Base-by-base conservation (phyloP, 1,139 yeast genomes). In the Kurtzmaniella quercitrusa region DNA sequence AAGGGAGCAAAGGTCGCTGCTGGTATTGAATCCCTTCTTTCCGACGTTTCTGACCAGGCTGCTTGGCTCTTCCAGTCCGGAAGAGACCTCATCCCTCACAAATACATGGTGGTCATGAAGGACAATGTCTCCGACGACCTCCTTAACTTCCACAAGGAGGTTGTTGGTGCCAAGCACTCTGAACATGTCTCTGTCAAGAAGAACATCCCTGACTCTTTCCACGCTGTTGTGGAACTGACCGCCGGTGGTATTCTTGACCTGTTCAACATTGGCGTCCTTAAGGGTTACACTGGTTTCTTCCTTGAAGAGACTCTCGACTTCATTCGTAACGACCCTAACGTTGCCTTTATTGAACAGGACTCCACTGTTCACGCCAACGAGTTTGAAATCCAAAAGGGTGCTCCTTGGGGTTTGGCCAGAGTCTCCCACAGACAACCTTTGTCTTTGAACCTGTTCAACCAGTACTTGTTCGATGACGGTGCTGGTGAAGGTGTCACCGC, bases 391-490 rank as follows among this genome's bases (percentile, higher is more conserved):
- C 93, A 89, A 71, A 82, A 81, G 58, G 89, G 89, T 53, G 93
- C 96, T 40, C 96, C 96, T 46, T 90, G 97, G 98, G 97, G 97
- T 57, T 77, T 91, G 55, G 94, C 98, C 40, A 83, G 98, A 71
- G 80, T 91, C 49, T 88, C 96, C 41, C 96, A 91, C 73, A 85
- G 96, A 64, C 63, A 85, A 50, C 76, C 83, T 27, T 75, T 89
- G 59, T 79, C 82, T 48, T 76, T 89, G 53, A 85, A 86, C 49
- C 75, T 89, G 43, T 88, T 85, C 75, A 89, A 87, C 79, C 85
- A 87, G 68, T 91, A 91, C 69, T 70, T 87, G 51, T 89, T 78
- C 66, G 96, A 90, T 59, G 75, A 73, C 53, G 84, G 81, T 45
- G 97, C 88, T 48, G 98, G 98, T 56, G 79, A 82, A 58, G 98